phyloP scores from a whole-genome alignment of 495 filamentous ascomycete genomes.

The Penicillium verhagenii region DNA sequence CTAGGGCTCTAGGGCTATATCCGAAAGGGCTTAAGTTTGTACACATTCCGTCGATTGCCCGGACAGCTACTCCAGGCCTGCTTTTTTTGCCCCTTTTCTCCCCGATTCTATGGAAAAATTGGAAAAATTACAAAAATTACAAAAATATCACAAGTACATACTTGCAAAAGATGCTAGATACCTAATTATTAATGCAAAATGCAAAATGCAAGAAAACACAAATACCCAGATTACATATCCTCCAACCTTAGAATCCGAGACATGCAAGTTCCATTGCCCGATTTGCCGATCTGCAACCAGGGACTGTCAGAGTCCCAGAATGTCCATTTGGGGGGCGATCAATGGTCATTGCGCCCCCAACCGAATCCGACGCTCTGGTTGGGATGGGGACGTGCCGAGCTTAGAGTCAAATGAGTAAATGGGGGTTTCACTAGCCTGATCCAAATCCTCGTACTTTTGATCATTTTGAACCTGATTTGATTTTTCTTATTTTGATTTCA shows the following conservation, averaged over 20 bases:
- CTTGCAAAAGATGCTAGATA: too few species aligned
- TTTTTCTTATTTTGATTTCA: not conserved
- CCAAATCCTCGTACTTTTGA: not conserved
- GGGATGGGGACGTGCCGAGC: slow-evolving; percentile 23
- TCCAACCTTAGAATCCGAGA: too few species aligned
- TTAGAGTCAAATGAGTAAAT: slow-evolving; percentile 6
- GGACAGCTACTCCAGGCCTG: slow-evolving; percentile 20
- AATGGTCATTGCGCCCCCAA: slow-evolving; percentile 20
- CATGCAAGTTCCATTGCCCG: slow-evolving; percentile 15
- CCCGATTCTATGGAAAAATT: slow-evolving; percentile 1
- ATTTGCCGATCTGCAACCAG: slow-evolving; percentile 17
- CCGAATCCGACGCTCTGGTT: slow-evolving; percentile 25
- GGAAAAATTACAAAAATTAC: too few species aligned
- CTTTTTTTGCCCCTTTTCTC: slow-evolving; percentile 11
- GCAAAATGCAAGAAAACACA: slow-evolving; percentile 3
- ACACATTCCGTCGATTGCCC: slow-evolving; percentile 20
- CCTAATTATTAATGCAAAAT: not conserved
- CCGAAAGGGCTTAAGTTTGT: slow-evolving; percentile 1
- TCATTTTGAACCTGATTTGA: too few species aligned
- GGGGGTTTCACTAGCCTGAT: slow-evolving; percentile 5
- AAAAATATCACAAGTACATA: too few species aligned
- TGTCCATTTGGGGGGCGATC: slow-evolving; percentile 8
- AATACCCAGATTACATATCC: slow-evolving; percentile 1
- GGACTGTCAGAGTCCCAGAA: slow-evolving; percentile 4
- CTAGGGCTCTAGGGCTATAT: too few species aligned